Evolutionary conservation across 2,329 filamentous ascomycete genomes (phyloP).

Genomic region (Beauveria sp.): DNA sequence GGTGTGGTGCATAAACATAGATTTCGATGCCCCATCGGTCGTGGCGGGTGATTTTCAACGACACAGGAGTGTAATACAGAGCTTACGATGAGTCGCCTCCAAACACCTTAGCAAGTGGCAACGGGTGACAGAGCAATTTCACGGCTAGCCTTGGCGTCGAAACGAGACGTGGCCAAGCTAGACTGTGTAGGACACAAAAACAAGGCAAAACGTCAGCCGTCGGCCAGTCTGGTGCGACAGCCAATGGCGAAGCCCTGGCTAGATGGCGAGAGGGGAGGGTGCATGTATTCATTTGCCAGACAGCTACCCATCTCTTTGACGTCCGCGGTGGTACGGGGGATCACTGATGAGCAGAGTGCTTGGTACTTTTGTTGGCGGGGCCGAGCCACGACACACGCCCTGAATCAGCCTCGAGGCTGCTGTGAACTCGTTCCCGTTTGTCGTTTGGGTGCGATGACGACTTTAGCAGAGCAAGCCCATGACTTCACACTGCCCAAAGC

Average conservation of each 20-base stretch:
- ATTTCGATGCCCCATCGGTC: not conserved
- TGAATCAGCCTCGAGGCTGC: not conserved
- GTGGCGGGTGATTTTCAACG: not conserved
- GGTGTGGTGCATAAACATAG: not conserved
- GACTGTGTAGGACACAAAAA: conserved; percentile 3
- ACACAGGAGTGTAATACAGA: not conserved
- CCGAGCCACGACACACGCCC: not conserved
- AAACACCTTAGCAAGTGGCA: not conserved
- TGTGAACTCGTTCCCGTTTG: not conserved
- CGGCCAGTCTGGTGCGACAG: not conserved
- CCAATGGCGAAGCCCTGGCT: not conserved
- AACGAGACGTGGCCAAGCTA: conserved; percentile 4
- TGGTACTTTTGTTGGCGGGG: not conserved
- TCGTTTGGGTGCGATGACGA: not conserved
- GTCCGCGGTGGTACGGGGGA: not conserved
- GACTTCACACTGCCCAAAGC: not conserved
- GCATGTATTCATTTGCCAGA: not conserved
- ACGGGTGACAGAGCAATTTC: not conserved
- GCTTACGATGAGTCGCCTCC: not conserved
- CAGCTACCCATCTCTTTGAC: not conserved
- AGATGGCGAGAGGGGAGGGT: not conserved
- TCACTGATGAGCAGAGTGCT: not conserved
- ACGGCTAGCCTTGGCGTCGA: not conserved
- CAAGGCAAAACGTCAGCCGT: not conserved
- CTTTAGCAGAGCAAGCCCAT: not conserved